Base-by-base conservation (phyloP, 805 yeast species). In the Saccharomycopsis microspora region DNA sequence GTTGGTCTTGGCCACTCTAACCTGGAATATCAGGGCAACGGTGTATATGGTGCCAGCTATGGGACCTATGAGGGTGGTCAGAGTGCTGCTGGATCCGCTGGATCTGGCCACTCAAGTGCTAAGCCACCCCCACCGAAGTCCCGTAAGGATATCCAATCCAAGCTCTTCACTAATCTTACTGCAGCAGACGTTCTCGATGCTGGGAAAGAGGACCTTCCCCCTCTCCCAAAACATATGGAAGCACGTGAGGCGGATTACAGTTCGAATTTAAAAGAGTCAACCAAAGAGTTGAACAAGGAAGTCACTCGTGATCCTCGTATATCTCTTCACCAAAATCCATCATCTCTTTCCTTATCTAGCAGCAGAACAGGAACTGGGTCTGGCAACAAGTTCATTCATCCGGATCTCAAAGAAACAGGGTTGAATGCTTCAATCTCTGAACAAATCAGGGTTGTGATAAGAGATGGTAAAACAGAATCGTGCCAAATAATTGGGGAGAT, bases 351-450 rank as follows among this genome's bases (percentile, higher is more conserved):
- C 66, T 46, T 60, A 58, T 38, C 55, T 61, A 37, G 39, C 56
- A 7, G 28, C 54, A n/a, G 19, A 19, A 19, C 44, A 9, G 57
- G 38, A 5, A 36, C 39, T 35, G 34, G 28, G 5, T 10, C 28
- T 5, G 41, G 32, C 5, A 45, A 46, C 32, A 44, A 42, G n/a
- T 52, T 50, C 30, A 31, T 47, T 11, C 83, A 76, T 59, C 72
- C 80, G 36, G 68, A 74, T 31, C 60, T 71, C 56, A 65, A 73
- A 9, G 50, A 58, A 11, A 60, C 62, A 41, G 94, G 93, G 2
- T 68, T 90, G 55, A 85, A 82, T 57, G 80, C 89, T 3, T 82
- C 94, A 42, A 68, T 88, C 54, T 89, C 93, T n/a, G 97, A 90
- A 65, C 79, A 84, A 8, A 70, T 86, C 53, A 81, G 78, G 59